Conservation (phyloP, 495 filamentous ascomycete genomes). For the Podospora comata region DNA sequence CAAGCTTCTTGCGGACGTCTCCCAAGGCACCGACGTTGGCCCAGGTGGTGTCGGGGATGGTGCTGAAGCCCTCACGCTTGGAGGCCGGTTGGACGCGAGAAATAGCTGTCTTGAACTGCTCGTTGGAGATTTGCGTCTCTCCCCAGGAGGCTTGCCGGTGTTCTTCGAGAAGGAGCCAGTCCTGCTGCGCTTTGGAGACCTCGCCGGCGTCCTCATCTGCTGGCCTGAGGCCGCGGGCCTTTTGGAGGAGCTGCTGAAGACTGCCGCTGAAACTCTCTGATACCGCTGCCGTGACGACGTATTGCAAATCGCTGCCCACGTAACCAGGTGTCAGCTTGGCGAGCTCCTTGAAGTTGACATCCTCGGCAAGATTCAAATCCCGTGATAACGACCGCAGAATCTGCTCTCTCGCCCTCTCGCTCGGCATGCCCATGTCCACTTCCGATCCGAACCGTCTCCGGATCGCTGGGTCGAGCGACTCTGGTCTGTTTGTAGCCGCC, state of each 20-base stretch:
- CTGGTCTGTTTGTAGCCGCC: slow-evolving; percentile 89
- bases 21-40: slow-evolving; percentile 83
- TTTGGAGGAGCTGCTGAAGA: slow-evolving; percentile 24
- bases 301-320: slow-evolving; percentile 89
- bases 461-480: slow-evolving; percentile 83
- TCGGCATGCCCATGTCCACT: slow-evolving; percentile 93
- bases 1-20: slow-evolving; percentile 74
- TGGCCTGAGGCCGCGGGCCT: slow-evolving; percentile 33
- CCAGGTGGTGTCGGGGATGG: slow-evolving; percentile 97
- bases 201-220: slow-evolving; percentile 51
- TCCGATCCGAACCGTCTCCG: slow-evolving; percentile 87
- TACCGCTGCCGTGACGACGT: slow-evolving; percentile 57
- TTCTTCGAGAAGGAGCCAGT: slow-evolving; percentile 37
- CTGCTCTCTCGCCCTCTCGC: slow-evolving; percentile 74
- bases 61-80: slow-evolving; percentile 94
- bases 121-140: slow-evolving; percentile 34
- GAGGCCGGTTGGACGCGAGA: slow-evolving; percentile 87
- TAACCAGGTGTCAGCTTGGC: slow-evolving; percentile 92
- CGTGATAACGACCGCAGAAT: slow-evolving; percentile 78
- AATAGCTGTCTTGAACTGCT: slow-evolving; percentile 73
- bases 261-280: slow-evolving; percentile 27
- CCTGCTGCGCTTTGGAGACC: slow-evolving; percentile 47
- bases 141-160: slow-evolving; percentile 29
- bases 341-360: slow-evolving; percentile 73
- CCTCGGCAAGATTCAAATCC: slow-evolving; percentile 62